Conservation (phyloP, 108 stramenopile species). For the Skeletonema menzelii region DNA sequence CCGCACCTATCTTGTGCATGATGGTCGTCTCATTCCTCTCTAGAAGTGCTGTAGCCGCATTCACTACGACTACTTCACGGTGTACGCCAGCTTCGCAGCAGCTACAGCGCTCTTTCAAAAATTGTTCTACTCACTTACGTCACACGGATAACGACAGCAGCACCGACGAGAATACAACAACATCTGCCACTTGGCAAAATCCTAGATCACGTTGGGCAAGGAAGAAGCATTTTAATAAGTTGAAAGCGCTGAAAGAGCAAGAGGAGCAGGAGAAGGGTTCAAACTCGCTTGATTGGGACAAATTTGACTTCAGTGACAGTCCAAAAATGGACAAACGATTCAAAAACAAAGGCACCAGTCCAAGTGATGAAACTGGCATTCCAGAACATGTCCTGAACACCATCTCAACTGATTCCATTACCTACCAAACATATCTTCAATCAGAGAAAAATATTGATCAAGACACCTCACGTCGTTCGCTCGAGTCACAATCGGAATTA, state of each 20-base stretch:
- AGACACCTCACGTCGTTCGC: slow-evolving; percentile 12
- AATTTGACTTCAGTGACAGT: slow-evolving; percentile 38
- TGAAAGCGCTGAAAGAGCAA: slow-evolving; percentile 10
- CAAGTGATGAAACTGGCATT: slow-evolving; percentile 18
- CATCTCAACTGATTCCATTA: slow-evolving; percentile 33
- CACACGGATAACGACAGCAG: not conserved
- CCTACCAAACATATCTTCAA: slow-evolving; percentile 40
- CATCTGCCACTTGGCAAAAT: not conserved
- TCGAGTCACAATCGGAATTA: slow-evolving; percentile 21
- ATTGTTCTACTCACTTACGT: not conserved
- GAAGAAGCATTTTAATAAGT: slow-evolving; percentile 26
- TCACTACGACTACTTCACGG: not conserved
- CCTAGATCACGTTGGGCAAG: slow-evolving; percentile 31
- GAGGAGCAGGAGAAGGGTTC: not conserved
- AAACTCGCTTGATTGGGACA: slow-evolving; percentile 34
- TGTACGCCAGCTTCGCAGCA: not conserved
- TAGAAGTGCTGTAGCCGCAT: not conserved
- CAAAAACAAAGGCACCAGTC: slow-evolving; percentile 5
- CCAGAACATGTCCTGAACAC: slow-evolving; percentile 27
- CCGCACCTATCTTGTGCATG: not conserved
- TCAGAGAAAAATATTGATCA: slow-evolving; percentile 27
- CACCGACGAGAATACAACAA: not conserved
- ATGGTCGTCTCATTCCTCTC: not conserved
- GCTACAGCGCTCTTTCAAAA: too few species aligned
- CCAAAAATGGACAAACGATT: slow-evolving; percentile 47